phyloP scores from a whole-genome alignment of 2,329 filamentous ascomycete genomes.

The Incumbomyces lentus region DNA sequence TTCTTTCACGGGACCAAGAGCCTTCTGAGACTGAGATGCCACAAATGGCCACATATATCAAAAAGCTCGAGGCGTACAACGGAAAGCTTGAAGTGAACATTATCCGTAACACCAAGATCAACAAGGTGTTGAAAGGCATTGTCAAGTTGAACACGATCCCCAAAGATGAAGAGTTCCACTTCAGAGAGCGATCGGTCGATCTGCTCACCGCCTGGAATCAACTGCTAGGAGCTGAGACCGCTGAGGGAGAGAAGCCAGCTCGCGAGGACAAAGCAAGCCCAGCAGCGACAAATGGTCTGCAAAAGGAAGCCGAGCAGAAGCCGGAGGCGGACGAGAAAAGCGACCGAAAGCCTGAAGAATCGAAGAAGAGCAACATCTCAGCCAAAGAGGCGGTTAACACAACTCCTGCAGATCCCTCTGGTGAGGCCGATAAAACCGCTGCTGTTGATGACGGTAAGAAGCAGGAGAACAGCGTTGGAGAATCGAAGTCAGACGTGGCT shows the following conservation, averaged over 20 bases:
- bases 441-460: constrained; percentile 24
- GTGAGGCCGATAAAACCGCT: constrained; percentile 24
- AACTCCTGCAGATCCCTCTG: constrained; percentile 22
- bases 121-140: constrained; percentile 94
- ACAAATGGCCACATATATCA: constrained; percentile 36
- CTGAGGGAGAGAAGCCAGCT: constrained; percentile 26
- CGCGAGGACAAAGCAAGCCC: constrained; percentile 32
- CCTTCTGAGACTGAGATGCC: constrained; percentile 64
- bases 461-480: constrained; percentile 9
- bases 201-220: constrained; percentile 86
- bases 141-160: constrained; percentile 79
- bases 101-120: constrained; percentile 88
- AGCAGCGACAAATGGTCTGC: constrained; percentile 27
- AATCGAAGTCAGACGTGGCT: constrained; percentile 9
- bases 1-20: constrained; percentile 70
- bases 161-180: constrained; percentile 76
- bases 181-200: constrained; percentile 71
- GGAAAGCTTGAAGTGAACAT: constrained; percentile 77
- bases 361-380: constrained; percentile 22
- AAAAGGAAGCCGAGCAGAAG: constrained; percentile 27
- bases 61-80: constrained; percentile 64
- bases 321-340: constrained; percentile 22
- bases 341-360: constrained; percentile 24
- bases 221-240: constrained; percentile 55
- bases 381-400: constrained; percentile 28